These are phyloP conservation scores for Suillus plorans DNA, from an alignment of 768 basidiomycete species.

Conservation along the genomic window DNA sequence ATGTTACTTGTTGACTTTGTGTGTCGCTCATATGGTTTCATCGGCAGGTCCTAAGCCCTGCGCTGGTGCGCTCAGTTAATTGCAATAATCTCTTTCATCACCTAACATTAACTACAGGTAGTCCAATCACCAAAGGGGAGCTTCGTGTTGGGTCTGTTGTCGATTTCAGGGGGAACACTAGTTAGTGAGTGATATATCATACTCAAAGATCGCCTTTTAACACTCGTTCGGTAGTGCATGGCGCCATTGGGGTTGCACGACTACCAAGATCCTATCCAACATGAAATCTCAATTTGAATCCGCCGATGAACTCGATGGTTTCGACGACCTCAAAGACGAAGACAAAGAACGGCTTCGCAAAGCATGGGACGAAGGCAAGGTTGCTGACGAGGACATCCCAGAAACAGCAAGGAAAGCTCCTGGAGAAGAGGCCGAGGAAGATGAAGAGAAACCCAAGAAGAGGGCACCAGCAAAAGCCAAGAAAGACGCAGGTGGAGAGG, in stretches of 20 bases:
- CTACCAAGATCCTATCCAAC: slow-evolving; percentile 65
- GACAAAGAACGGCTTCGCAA: slow-evolving; percentile 70
- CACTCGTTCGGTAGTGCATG: slow-evolving; percentile 49
- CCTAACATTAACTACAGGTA: slow-evolving; percentile 46
- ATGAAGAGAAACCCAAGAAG: slow-evolving; percentile 55
- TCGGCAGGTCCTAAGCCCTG: slow-evolving; percentile 76
- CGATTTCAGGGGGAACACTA: slow-evolving; percentile 68
- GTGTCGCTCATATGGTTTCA: slow-evolving; percentile 19
- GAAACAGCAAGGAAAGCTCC: slow-evolving; percentile 63
- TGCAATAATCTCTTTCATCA: background rate
- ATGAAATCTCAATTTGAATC: slow-evolving; percentile 60
- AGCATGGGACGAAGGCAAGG: slow-evolving; percentile 76
- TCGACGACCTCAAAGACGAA: slow-evolving; percentile 63
- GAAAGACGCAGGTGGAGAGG: slow-evolving; percentile 35
- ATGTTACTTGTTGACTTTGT: slow-evolving; percentile 24
- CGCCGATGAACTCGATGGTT: slow-evolving; percentile 80
- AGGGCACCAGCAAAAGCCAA: slow-evolving; percentile 42
- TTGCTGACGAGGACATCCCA: slow-evolving; percentile 84
- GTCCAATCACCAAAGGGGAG: slow-evolving; percentile 66
- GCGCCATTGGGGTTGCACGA: slow-evolving; percentile 92
- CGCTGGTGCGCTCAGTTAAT: slow-evolving; percentile 43
- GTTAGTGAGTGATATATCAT: slow-evolving; percentile 48
- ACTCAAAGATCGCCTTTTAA: slow-evolving; percentile 4
- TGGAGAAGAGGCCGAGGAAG: slow-evolving; percentile 45
- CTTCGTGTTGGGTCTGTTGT: slow-evolving; percentile 75